Evolutionary conservation across 83 land plant species (phyloP), one percentile per base, ranked within the genome.

Genomic region (Picea engelmannii): DNA sequence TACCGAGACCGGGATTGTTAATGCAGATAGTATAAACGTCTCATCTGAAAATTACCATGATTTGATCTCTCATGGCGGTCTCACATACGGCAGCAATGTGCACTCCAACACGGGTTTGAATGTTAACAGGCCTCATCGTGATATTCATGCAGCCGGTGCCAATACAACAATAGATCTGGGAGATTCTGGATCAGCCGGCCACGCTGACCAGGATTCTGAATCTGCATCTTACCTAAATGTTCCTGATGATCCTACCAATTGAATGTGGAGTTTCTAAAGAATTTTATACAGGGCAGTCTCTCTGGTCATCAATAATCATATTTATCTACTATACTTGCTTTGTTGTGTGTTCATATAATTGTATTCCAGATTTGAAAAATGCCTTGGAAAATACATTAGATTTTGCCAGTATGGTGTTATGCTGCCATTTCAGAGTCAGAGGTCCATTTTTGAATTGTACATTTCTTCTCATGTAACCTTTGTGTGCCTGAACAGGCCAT

Each of bases 151-250:
- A 52, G 12, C 13, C 12, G 60, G 20, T 75, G 12, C 76, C 18
- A 44, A 40, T 71, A 42, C 23, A 5, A n/a, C 55, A 73, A 73
- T 12, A 44, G 78, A 52, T 11, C 58, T 11, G 25, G 59, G 35
- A 52, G 78, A 13, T 23, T 75, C 35, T 52, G 78, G 25, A 75
- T 75, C 61, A n/a, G 60, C 60, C 3, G 77, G 60, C 49, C 77
- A 44, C 21, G 25, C n/a, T 74, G 77, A 25, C 31, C 78, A 24
- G 9, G 27, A 52, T 49, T 52, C 35, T 52, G 61, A 74, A 44
- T 44, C 49, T 10, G 49, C 77, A 47, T 74, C 49, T 55, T 55
- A 49, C 18, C 60, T 75, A 16, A 24, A 24, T 52, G 16, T 75
- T 49, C 61, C 78, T 24, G 62, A 49, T 23, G 61, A 75, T 52